Evolutionary conservation across 208 protist species (phyloP), one percentile per base, ranked within the genome.

Genomic region (Leishmania arabica): DNA sequence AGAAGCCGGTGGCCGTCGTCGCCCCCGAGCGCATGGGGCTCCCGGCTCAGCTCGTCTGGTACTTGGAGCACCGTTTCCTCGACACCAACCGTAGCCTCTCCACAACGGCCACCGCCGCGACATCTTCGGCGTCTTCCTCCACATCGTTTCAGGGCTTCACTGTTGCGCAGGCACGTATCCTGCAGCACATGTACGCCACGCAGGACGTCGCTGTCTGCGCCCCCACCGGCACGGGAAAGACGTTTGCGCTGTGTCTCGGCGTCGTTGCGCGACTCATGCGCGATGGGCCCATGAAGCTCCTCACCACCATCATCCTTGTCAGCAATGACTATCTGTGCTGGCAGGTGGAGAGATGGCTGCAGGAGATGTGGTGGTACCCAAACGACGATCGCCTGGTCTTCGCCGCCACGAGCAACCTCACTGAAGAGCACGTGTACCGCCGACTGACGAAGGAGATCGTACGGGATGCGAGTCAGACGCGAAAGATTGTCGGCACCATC

Each of bases 171-270:
- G 95, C 95, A 17, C 90, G 92, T 60, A 91, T 95, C 15, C 80
- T 98, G 75, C 93, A 98, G 78, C 92, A 97, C 84, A 83, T 97
- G 62, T 98, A 98, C 84, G 95, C 88, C 37, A 84, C 65, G 4
- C 88, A 96, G 77, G 95, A 98, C 81, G 92, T 95, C 21, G 93
- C 93, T 9, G 89, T 97, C 31, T 98, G 95, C 73, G 93, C 93
- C 8, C 95, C 95, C n/a, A 98, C 95, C 11, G 95, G 95, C 21
- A 96, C 90, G 42, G 95, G 95, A 11, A 98, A 98, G 77, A 98
- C 95, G 17, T 95, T 97, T 75, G 93, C 92, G 1, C 86, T 98
- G 13, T 98, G 95, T 74, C 77, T 96, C 37, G 95, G 91, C 42
- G 86, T 97, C 58, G 89, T 93, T 53, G 93, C 95, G 7, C 85